These are phyloP conservation scores for Chaetomiaceae sp. DNA, from an alignment of 2,329 filamentous ascomycete genomes.

Conservation along the genomic window DNA sequence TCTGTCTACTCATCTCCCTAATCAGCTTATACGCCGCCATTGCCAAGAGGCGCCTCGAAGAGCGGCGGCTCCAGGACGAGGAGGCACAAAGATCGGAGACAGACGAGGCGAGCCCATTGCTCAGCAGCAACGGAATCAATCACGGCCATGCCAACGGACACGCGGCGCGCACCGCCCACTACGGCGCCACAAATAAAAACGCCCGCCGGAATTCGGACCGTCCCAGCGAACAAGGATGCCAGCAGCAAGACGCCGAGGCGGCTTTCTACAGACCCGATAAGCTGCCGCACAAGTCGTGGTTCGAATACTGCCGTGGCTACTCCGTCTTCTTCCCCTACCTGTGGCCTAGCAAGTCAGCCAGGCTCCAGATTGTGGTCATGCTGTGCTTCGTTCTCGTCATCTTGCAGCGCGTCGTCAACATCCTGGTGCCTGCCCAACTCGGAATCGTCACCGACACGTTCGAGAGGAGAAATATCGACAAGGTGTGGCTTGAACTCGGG, in stretches of 20 bases:
- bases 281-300: constrained; percentile 85
- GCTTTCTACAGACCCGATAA: constrained; percentile 89
- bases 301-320: constrained; percentile 91
- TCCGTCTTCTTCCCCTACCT: constrained; percentile 93
- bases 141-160: constrained; percentile 23
- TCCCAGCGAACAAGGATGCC: constrained; percentile 36
- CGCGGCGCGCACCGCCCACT: constrained; percentile 26
- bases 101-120: constrained; percentile 61
- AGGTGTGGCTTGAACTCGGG: constrained; percentile 71
- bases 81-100: constrained; percentile 36
- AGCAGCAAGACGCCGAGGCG: constrained; percentile 56
- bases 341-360: constrained; percentile 77
- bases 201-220: constrained; percentile 40
- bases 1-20: constrained; percentile 50
- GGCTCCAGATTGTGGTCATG: constrained; percentile 73
- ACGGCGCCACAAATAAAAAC: constrained; percentile 24
- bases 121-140: constrained; percentile 44
- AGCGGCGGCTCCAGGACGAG: constrained; percentile 40
- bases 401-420: constrained; percentile 77
- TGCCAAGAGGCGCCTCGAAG: constrained; percentile 40
- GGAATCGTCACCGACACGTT: constrained; percentile 75
- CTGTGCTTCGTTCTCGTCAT: constrained; percentile 78
- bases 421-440: constrained; percentile 78
- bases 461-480: constrained; percentile 39
- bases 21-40: constrained; percentile 54